A percentile compares a stretch with the other conserved stretches of the same genome.
phyloP scores from a whole-genome alignment of 1,139 yeast species.

The Eremothecium coryli region DNA sequence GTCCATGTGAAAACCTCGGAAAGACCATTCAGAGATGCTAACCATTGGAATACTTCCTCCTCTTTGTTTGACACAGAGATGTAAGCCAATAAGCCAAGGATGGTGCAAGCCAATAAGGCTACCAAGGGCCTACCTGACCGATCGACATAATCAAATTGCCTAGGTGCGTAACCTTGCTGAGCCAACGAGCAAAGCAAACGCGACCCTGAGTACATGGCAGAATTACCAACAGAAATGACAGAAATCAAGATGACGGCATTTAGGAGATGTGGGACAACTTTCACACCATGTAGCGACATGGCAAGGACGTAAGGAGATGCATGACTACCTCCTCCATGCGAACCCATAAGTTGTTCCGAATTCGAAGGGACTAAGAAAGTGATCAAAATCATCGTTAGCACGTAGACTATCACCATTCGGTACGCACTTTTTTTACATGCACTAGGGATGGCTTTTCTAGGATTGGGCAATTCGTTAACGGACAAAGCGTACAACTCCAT shows the following conservation, averaged over 20 bases:
- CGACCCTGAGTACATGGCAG: constrained; percentile 70
- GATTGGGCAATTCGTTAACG: constrained; percentile 78
- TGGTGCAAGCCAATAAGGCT: constrained; percentile 53
- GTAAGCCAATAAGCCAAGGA: constrained; percentile 74
- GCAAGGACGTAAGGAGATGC: constrained; percentile 73
- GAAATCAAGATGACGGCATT: constrained; percentile 67
- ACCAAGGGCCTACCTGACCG: constrained; percentile 55
- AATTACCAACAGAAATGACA: constrained; percentile 64
- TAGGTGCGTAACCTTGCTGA: constrained; percentile 68
- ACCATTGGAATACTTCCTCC: constrained; percentile 59
- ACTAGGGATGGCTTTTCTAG: constrained; percentile 57
- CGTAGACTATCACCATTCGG: constrained; percentile 56
- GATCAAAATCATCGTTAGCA: constrained; percentile 50
- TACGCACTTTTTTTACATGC: constrained; percentile 69
- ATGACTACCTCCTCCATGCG: constrained; percentile 34
- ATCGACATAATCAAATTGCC: constrained; percentile 43
- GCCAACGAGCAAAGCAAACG: constrained; percentile 78
- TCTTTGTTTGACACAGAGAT: constrained; percentile 53
- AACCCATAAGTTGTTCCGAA: constrained; percentile 40
- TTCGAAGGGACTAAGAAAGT: constrained; percentile 59
- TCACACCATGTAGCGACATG: constrained; percentile 58
- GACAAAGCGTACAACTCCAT: constrained; percentile 76
- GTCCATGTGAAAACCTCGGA: constrained; percentile 76
- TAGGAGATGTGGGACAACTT: constrained; percentile 59
- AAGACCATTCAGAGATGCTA: constrained; percentile 79